Evolutionary conservation across 2,329 filamentous ascomycete species (phyloP), one percentile per base, ranked within the genome.

Genomic region (Ophiognomonia clavigignenti-juglandacearum): DNA sequence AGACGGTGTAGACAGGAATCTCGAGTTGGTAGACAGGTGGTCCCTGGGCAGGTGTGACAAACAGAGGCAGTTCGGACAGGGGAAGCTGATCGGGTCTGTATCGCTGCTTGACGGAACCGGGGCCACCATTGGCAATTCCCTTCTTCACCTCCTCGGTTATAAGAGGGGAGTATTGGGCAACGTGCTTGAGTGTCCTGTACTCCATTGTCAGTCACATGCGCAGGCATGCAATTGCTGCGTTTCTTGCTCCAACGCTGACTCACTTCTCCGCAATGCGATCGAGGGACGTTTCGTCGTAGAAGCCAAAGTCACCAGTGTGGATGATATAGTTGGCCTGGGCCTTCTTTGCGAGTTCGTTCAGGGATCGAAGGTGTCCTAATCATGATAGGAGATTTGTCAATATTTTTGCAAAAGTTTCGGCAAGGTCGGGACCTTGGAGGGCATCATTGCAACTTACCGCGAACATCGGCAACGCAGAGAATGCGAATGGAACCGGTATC

Each of bases 221-320:
- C 43, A 40, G 16, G 32, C 16, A 14, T 16, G 31, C 5, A 31
- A 13, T 16, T 20, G 32, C 19, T 22, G 18, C 23, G 22, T 11
- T 20, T 32, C 10, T 32, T 22, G 32, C 51, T 60, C 45, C 59
- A 54, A 36, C 22, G 6, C 38, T 23, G 14, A 72, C 83, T 74
- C 72, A 95, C 89, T 98, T 98, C 69, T 98, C 93, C 34, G 93
- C 93, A 72, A 98, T 97, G 62, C 93, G 86, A 62, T 97, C 92
- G 57, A 98, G 75, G 29, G 93, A 98, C 45, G 85, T 88, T 60
- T 95, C 87, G 68, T 98, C 93, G 73, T 98, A 98, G 73, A 98
- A 98, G 54, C 93, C 93, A 65, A 98, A 98, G 68, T 98, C 93
- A 67, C 93, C 93, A 18, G 93, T 98, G 70, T 98, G 93, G 62